A percentile compares a stretch with the other conserved stretches of the same genome.
These are phyloP conservation scores for Sanghuangporus sanghuang DNA, from an alignment of 1,284 basidiomycete species.

Conservation along the genomic window DNA sequence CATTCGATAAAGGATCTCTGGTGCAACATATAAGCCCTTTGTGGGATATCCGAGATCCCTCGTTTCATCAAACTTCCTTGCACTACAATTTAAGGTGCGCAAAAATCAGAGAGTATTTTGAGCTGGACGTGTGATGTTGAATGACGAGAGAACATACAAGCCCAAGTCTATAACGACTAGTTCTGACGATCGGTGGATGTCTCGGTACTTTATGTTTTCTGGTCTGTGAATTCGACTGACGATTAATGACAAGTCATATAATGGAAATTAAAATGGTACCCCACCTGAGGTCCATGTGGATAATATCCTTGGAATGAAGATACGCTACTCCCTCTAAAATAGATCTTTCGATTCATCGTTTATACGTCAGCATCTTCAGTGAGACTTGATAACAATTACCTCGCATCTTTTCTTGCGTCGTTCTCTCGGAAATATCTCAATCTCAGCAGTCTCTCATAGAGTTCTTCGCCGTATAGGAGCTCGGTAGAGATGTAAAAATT, in stretches of 20 bases:
- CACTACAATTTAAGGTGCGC: background rate
- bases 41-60: background rate
- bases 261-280: background rate
- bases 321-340: background rate
- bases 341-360: background rate
- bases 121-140: background rate
- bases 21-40: background rate
- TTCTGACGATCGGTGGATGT: background rate
- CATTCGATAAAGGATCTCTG: background rate
- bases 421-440: background rate
- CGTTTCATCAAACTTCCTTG: background rate
- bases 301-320: background rate
- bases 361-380: background rate
- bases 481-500: background rate
- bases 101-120: background rate
- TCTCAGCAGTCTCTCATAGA: background rate
- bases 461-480: background rate
- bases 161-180: background rate
- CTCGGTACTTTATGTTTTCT: background rate
- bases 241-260: background rate
- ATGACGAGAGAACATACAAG: background rate
- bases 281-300: conserved; percentile 7
- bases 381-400: background rate
- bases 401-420: background rate
- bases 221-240: background rate